Evolutionary conservation across 352 stramenopile species (phyloP), one percentile per base, ranked within the genome.

Genomic region (Globisporangium uncinulatum): DNA sequence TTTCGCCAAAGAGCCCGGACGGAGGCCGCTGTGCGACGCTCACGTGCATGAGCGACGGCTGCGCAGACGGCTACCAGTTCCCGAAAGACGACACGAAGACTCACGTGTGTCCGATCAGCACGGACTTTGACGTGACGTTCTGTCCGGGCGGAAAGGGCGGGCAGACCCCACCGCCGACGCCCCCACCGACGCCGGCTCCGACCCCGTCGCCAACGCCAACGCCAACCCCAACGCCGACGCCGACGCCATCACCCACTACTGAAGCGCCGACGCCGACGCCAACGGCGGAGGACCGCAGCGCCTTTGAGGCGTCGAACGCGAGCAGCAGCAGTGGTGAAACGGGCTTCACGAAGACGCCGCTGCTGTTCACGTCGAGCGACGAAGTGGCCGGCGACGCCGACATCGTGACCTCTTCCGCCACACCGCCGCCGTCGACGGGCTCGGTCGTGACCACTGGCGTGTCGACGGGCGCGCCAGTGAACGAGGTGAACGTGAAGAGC

Each of bases 31-130:
- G 76, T 50, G 52, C 67, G 10, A 57, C 66, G 43, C 66, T 86
- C 51, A 79, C 67, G 34, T 87, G 78, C 51, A 63, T 76, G 57
- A 50, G 50, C 21, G 71, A 85, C 48, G 73, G 69, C 5, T 90
- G 80, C 48, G 34, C 47, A 32, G 80, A 90, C 47, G 80, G 70
- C 36, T 88, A 90, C 69, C 71, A 85, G 56, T 86, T 71, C 65
- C 80, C 80, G 4, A 74, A 73, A 54, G 77, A 90, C 49, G 74
- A 87, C 66, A 73, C 54, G 51, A 89, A 89, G 71, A 89, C 79
- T 31, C 76, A 86, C 57, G 51, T 57, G 10, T 90, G 79, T 48
- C 19, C 58, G 2, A 66, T 68, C 49, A 58, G 70, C 20, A 80
- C 74, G 41, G 66, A 86, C 65, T 86, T 83, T 31, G 66, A 78